Base-by-base conservation (phyloP, 202 grass and related monocot genomes). In the Tripidium arundinaceum region DNA sequence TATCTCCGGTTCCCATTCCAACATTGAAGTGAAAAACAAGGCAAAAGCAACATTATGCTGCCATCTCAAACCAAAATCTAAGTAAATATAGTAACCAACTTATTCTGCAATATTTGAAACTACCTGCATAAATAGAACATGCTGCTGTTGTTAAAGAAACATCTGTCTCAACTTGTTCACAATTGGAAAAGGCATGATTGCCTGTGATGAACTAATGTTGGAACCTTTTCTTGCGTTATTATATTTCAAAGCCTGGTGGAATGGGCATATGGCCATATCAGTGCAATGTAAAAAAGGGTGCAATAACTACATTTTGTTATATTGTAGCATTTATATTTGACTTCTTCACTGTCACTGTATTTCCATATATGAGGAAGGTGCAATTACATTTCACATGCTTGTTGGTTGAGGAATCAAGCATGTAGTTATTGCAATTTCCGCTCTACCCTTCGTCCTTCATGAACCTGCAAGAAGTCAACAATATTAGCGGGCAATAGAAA, bases 381-480 rank as follows among this genome's bases (percentile, higher is more conserved):
- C 21, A 24, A 24, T 28, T 27, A 21, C n/a, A 50, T 49, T 65
- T 78, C 18, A 34, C 42, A 65, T 8, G 6, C 21, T 36, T 22
- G 6, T 37, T 21, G 4, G 2, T 36, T 38, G 43, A 54, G 42
- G 19, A 52, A 52, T 26, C n/a, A 42, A 36, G 18, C 12, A 4
- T 37, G 13, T 54, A 64, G 21, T 39, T 38, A 7, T 25, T 78
- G 41, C 41, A 15, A 49, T 49, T 47, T 19, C 12, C 1, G 0
- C 10, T 65, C 27, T 49, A 37, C 62, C 42, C 28, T 47, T 66
- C 90, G 89, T 81, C 95, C 95, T 91, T 98, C 92, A 93, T 95
- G 95, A 84, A 98, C 95, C 92, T 98, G 76, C 11, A 22, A 93
- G 80, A 81, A 86, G 38, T 52, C 33, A 60, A 41, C 36, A 76